phyloP scores from a whole-genome alignment of 352 stramenopile genomes.

The Phytophthora ohioensis region DNA sequence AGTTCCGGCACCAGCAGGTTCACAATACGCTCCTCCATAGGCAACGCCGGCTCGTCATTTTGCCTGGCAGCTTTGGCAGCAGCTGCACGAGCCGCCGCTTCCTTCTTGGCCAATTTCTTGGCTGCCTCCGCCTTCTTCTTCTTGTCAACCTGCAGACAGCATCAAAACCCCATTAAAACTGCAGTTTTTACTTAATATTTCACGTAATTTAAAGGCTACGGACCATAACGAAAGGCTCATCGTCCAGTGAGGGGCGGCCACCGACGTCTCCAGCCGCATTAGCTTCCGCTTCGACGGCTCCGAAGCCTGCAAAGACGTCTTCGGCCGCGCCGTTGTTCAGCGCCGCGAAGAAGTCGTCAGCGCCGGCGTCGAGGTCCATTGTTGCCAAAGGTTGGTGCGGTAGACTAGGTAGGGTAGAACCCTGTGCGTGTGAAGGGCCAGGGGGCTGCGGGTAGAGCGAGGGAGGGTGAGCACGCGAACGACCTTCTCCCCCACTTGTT shows the following conservation, averaged over 20 bases:
- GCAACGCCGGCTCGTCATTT: conserved; percentile 61
- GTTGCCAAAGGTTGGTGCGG: background rate
- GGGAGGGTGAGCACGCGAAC: background rate
- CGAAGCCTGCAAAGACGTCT: conserved; percentile 70
- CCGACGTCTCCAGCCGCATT: conserved; percentile 2
- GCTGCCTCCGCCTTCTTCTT: conserved; percentile 57
- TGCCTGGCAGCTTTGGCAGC: conserved; percentile 50
- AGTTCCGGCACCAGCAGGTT: conserved; percentile 87
- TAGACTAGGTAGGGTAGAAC: conserved; percentile 1
- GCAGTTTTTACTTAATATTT: background rate
- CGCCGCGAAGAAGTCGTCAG: conserved; percentile 85
- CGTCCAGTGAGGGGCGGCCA: conserved; percentile 34
- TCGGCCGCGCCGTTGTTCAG: conserved; percentile 70
- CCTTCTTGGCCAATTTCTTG: conserved; percentile 59
- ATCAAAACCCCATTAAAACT: conserved; percentile 11
- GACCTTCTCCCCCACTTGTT: conserved; percentile 15
- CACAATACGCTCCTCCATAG: conserved; percentile 90
- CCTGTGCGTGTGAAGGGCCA: conserved; percentile 18
- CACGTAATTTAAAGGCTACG: background rate
- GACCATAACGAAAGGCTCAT: conserved; percentile 48
- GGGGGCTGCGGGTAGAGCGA: conserved; percentile 8
- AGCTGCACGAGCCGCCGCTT: conserved; percentile 38
- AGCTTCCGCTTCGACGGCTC: conserved; percentile 37
- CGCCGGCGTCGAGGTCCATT: conserved; percentile 83
- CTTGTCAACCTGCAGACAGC: conserved; percentile 43